Evolutionary conservation across 2,329 filamentous ascomycete genomes (phyloP), one percentile per base, ranked within the genome.

Genomic region (Proliferodiscus dingleyae): DNA sequence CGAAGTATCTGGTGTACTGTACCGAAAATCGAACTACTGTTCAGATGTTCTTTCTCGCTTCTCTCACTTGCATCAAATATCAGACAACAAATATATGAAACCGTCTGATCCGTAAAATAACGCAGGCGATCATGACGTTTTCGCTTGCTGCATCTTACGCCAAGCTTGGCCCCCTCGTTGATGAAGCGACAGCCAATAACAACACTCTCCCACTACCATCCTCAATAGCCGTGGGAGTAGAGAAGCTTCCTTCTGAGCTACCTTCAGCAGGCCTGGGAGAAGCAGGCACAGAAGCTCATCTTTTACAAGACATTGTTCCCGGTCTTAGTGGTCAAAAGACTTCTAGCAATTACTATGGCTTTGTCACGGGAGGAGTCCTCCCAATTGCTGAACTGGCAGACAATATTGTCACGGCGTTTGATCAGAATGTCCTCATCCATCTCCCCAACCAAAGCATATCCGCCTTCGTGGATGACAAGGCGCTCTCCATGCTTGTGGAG

Each of bases 341-440:
- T 1, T 59, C 59, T 1, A 41, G 56, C 5, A 59, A 61, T 38
- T 95, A 94, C 71, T 94, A 88, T 64, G 90, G 89, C 48, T 95
- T 96, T 63, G 85, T 96, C 5, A 95, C 84, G 0, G 91, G 91
- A 36, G 86, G 88, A 11, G 73, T 76, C 6, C 86, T 90, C 0
- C 87, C 89, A 5, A 80, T 89, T 19, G 89, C 89, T 24, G 76
- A 85, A 55, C 78, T 87, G 43, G 90, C 89, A 1, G 91, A 96
- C 64, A 85, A 89, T 53, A 68, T 95, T n/a, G 89, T 91, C 50
- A 83, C 83, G 4, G 76, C 79, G 7, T 77, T 84, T 50, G 90
- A 96, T 62, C 88, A 95, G 63, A 95, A 90, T 64, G 82, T 89
- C 4, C 77, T 83, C 47, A 87, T 95, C 1, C 89, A 96, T 63